Percentiles rank a stretch among this genome's conserved stretches.
Evolutionary conservation across 176 grass and related monocot genomes (phyloP).

Genomic region (Oryza punctata): DNA sequence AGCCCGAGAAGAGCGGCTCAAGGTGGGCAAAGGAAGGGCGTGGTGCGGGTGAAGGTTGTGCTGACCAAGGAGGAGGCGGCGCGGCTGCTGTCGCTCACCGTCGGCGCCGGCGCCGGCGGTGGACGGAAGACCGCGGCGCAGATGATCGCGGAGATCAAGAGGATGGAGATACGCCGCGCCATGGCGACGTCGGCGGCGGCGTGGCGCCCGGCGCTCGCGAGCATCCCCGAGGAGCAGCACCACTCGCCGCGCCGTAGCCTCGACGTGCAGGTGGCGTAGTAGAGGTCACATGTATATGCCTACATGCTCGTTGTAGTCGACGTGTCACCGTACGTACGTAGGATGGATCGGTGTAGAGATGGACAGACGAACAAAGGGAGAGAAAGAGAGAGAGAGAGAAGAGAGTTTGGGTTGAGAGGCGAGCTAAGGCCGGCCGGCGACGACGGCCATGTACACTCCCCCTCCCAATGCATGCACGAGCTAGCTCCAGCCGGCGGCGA

Average conservation of each 20-base stretch:
- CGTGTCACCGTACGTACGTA: neutral
- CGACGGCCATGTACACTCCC: slow-evolving; percentile 23
- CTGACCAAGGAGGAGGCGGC: slow-evolving; percentile 82
- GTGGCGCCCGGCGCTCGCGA: slow-evolving; percentile 70
- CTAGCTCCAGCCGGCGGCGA: neutral
- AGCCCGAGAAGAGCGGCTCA: neutral
- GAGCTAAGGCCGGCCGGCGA: slow-evolving; percentile 11
- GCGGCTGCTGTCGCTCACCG: slow-evolving; percentile 63
- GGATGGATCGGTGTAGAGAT: neutral
- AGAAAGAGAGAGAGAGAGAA: neutral
- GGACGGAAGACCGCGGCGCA: slow-evolving; percentile 58
- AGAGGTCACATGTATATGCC: neutral
- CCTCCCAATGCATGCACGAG: slow-evolving; percentile 27
- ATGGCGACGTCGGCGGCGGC: neutral
- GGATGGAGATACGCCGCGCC: slow-evolving; percentile 54
- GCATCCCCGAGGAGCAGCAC: slow-evolving; percentile 69
- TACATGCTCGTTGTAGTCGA: neutral
- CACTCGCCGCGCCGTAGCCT: slow-evolving; percentile 14
- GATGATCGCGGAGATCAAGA: slow-evolving; percentile 70
- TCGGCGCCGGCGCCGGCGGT: slow-evolving; percentile 32
- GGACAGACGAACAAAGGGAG: too few species aligned
- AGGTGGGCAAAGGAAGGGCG: slow-evolving; percentile 37
- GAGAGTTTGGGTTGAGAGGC: slow-evolving; percentile 50
- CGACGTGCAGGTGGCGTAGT: neutral
- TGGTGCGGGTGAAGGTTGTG: slow-evolving; percentile 73